Evolutionary conservation across 1,139 yeast genomes (phyloP), one percentile per base, ranked within the genome.

Genomic region (Wickerhamomyces sp.): DNA sequence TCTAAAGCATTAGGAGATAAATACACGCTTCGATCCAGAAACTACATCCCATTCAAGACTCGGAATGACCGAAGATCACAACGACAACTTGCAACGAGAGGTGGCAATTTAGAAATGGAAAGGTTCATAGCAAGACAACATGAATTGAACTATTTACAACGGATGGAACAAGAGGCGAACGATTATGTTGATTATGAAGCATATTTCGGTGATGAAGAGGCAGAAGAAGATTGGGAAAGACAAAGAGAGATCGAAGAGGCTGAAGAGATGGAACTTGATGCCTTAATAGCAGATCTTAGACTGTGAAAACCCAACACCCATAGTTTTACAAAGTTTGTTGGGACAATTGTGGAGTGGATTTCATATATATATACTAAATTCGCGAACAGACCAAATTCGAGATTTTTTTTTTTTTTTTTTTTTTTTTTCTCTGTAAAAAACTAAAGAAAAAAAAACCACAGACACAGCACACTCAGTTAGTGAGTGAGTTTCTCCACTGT

Each of bases 61-160:
- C 13, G 42, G 6, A 33, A 29, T n/a, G 34, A 20, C 9, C 26
- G 23, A 23, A 19, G 38, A 23, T 32, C 25, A 3, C 16, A 30
- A 5, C 25, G 30, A 9, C 35, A 38, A 4, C n/a, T 38, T 11
- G 32, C 38, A 16, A 34, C 23, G 6, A 26, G 48, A 16, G 48
- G 48, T 9, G 48, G 48, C 1, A 6, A 11, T 3, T 40, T 35
- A 1, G 37, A 39, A 19, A 44, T 44, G 48, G 44, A 33, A 12
- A 32, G 19, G 23, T 41, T 39, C 16, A 28, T 40, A 1, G 28
- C 30, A 5, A 17, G 19, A 2, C 37, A 32, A 5, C 32, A 30
- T 9, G 34, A 30, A 9, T 26, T n/a, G 12, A 31, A 30, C 7
- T 22, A 19, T 12, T n/a, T 8, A n/a, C 30, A 30, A 8, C 22